Percentiles rank a stretch among this genome's conserved stretches.
Evolutionary conservation across 1,284 basidiomycete species (phyloP).

Genomic region (Ceraceosorus guamensis): DNA sequence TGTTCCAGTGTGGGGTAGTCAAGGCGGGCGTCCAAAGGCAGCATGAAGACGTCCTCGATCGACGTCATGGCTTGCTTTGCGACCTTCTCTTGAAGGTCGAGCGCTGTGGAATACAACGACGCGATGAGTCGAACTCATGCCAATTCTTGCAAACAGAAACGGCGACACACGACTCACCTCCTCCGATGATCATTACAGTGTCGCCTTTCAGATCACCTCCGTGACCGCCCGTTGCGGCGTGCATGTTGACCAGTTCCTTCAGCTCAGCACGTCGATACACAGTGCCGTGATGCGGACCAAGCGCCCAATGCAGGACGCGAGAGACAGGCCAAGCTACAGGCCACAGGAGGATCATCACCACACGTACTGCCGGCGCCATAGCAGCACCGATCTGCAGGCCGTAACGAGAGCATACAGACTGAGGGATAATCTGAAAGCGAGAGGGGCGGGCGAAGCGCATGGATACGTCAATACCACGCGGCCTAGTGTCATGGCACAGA

Average conservation of each 20-base stretch:
- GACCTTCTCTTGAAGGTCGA: constrained; percentile 65
- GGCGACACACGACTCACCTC: too few species aligned
- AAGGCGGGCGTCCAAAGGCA: constrained; percentile 68
- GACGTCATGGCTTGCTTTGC: constrained; percentile 73
- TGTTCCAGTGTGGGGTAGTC: constrained; percentile 69
- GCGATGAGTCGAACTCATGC: too few species aligned
- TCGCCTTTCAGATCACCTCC: constrained; percentile 66
- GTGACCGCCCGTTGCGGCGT: constrained; percentile 54
- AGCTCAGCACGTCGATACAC: constrained; percentile 54
- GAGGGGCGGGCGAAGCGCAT: too few species aligned
- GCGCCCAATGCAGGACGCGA: constrained; percentile 43
- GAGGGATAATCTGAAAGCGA: too few species aligned
- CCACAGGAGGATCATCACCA: constrained; percentile 46
- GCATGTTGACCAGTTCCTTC: constrained; percentile 68
- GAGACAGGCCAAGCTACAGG: constrained; percentile 48
- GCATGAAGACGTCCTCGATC: constrained; percentile 63
- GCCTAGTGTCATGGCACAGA: too few species aligned
- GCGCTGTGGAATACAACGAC: too few species aligned
- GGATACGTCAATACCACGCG: too few species aligned
- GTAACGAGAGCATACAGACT: constrained; percentile 51
- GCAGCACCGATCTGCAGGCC: constrained; percentile 47
- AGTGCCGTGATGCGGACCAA: constrained; percentile 47
- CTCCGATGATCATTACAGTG: constrained; percentile 68
- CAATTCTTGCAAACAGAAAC: too few species aligned
- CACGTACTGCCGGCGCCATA: constrained; percentile 42